These are phyloP conservation scores for Penicillium bialowiezense DNA, from an alignment of 495 filamentous ascomycete species.

Conservation along the genomic window DNA sequence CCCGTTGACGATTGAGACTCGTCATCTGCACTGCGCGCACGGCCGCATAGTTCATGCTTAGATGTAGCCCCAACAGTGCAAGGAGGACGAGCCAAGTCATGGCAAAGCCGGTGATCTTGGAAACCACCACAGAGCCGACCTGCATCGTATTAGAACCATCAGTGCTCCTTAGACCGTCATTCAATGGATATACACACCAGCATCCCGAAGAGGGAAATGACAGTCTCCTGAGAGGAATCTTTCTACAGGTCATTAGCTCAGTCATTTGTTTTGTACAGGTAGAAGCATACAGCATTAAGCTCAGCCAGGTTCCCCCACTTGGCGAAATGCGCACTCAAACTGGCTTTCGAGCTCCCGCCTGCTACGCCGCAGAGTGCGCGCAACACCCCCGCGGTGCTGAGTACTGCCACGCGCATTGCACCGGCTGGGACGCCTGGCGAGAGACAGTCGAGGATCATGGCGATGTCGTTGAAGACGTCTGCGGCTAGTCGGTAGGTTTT, in stretches of 20 bases:
- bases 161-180: background rate
- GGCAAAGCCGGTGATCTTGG: constrained; percentile 63
- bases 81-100: constrained; percentile 77
- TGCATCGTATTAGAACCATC: constrained; percentile 13
- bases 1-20: constrained; percentile 83
- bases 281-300: constrained; percentile 72
- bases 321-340: constrained; percentile 89
- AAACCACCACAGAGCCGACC: constrained; percentile 79
- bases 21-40: constrained; percentile 80
- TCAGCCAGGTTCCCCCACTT: constrained; percentile 86
- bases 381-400: constrained; percentile 74
- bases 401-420: constrained; percentile 59
- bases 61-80: constrained; percentile 67
- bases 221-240: constrained; percentile 94
- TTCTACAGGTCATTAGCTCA: constrained; percentile 44
- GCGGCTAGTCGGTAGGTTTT: constrained; percentile 89
- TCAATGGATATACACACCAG: constrained; percentile 52
- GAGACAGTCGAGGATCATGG: constrained; percentile 84
- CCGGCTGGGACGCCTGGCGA: constrained; percentile 73
- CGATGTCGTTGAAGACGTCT: constrained; percentile 89
- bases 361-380: constrained; percentile 85
- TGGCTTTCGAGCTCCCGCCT: constrained; percentile 85
- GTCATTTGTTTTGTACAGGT: background rate
- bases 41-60: constrained; percentile 79
- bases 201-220: constrained; percentile 90